A percentile compares a stretch with the other conserved stretches of the same genome.
phyloP scores from a whole-genome alignment of 2,329 filamentous ascomycete species.

The Clathrospora elynae region DNA sequence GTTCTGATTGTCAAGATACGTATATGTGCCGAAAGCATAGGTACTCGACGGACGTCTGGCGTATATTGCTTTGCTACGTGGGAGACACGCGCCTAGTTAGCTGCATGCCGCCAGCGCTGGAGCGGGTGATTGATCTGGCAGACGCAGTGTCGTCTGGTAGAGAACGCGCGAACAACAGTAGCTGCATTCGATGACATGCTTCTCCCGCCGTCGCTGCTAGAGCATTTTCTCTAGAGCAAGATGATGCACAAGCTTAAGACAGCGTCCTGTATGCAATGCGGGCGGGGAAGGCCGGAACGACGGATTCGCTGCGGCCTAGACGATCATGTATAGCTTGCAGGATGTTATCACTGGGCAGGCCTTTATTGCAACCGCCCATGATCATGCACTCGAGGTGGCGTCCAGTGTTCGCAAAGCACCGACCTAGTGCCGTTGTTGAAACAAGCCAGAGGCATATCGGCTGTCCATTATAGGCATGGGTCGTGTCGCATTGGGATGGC shows the following conservation, averaged over 20 bases:
- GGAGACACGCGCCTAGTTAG: conserved; percentile 20
- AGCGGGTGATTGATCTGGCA: conserved; percentile 31
- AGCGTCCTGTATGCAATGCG: conserved; percentile 11
- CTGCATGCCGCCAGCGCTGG: conserved; percentile 26
- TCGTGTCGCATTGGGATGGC: conserved; percentile 27
- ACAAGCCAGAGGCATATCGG: conserved; percentile 31
- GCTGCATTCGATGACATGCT: conserved; percentile 25
- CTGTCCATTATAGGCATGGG: conserved; percentile 29
- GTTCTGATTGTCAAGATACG: conserved; percentile 18
- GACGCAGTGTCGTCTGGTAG: conserved; percentile 29
- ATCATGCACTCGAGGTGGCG: conserved; percentile 32
- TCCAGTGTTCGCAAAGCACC: conserved; percentile 26
- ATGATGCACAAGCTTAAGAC: conserved; percentile 1
- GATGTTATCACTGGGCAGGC: conserved; percentile 22
- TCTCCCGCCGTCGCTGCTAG: conserved; percentile 11
- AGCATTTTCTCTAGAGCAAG: conserved; percentile 12
- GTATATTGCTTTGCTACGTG: conserved; percentile 24
- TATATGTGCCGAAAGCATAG: conserved; percentile 23
- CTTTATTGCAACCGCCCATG: conserved; percentile 26
- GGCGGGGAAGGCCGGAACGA: conserved; percentile 32
- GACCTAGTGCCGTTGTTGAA: conserved; percentile 31
- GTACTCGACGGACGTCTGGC: conserved; percentile 17
- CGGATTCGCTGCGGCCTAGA: conserved; percentile 34
- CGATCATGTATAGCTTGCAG: conserved; percentile 25
- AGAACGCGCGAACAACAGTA: conserved; percentile 19